Percentiles rank a stretch among this genome's conserved stretches.
phyloP scores from a whole-genome alignment of 192 early-diverging fungal species.

The Gigaspora rosea region DNA sequence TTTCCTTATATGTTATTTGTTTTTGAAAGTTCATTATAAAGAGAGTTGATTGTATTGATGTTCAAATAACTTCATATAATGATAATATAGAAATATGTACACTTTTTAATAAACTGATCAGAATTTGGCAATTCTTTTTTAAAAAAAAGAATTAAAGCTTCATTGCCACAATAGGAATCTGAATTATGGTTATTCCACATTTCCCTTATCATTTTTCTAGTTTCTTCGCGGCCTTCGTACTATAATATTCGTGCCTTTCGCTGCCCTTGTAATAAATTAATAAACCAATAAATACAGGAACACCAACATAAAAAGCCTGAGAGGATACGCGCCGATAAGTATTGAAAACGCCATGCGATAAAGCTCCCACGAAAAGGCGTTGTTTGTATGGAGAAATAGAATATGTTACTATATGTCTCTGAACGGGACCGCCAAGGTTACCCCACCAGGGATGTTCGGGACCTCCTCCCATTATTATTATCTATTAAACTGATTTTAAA shows the following conservation, averaged over 20 bases:
- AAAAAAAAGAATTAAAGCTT: too few relatives aligned
- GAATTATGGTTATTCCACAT: too few relatives aligned
- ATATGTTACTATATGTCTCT: conserved; percentile 62
- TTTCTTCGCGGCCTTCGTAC: conserved; percentile 24
- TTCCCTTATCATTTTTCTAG: too few relatives aligned
- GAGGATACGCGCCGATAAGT: conserved; percentile 55
- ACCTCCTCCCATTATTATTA: background rate
- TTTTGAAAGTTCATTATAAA: too few relatives aligned
- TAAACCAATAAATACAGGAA: conserved; percentile 52
- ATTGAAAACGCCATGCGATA: conserved; percentile 63
- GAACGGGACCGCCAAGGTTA: conserved; percentile 57
- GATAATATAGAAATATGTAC: too few relatives aligned
- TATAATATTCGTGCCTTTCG: conserved; percentile 38
- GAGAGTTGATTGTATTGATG: too few relatives aligned
- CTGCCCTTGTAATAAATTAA: conserved; percentile 50
- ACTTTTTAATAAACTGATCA: too few relatives aligned
- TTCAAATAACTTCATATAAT: too few relatives aligned
- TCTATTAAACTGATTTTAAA: too few relatives aligned
- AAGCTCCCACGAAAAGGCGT: conserved; percentile 60
- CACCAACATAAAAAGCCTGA: conserved; percentile 59
- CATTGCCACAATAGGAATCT: too few relatives aligned
- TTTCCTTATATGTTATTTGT: too few relatives aligned
- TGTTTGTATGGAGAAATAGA: conserved; percentile 64
- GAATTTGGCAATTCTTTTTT: too few relatives aligned
- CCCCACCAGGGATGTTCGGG: conserved; percentile 48